Conservation (phyloP, 441 rosid genomes). For the Pelargonium australe region DNA sequence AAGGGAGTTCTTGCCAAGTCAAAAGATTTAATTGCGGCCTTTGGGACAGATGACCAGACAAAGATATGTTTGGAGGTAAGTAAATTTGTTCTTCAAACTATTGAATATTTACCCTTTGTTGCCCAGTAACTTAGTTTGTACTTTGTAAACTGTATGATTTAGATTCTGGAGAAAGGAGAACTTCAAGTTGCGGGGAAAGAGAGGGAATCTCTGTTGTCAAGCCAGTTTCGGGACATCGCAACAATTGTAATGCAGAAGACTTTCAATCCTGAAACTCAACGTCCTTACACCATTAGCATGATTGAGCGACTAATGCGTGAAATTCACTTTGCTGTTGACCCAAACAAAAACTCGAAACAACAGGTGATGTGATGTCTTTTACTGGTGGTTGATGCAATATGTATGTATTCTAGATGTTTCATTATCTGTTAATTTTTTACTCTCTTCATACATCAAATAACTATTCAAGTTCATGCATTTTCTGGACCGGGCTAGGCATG, state of each 20-base stretch:
- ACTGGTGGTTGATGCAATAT: not conserved
- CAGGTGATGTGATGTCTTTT: conserved; percentile 42
- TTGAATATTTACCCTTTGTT: not conserved
- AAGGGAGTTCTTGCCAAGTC: conserved; percentile 94
- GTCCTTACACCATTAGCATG: conserved; percentile 94
- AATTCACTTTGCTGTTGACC: conserved; percentile 88
- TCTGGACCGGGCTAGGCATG: too few relatives aligned
- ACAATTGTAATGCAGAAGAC: conserved; percentile 97
- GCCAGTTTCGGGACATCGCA: conserved; percentile 92
- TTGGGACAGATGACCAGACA: conserved; percentile 78
- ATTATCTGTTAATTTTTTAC: too few relatives aligned
- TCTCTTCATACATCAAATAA: too few relatives aligned
- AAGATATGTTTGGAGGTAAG: conserved; percentile 74
- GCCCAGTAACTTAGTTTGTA: too few relatives aligned
- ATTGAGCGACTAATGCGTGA: conserved; percentile 92
- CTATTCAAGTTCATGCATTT: too few relatives aligned
- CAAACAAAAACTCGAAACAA: conserved; percentile 80
- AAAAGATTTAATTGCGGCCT: conserved; percentile 56
- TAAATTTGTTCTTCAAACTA: not conserved
- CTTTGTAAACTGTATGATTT: not conserved
- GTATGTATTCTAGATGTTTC: too few relatives aligned
- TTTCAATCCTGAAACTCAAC: conserved; percentile 76
- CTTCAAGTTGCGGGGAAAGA: conserved; percentile 98
- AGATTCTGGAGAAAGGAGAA: conserved; percentile 96
- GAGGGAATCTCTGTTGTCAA: conserved; percentile 80